phyloP scores from a whole-genome alignment of 2,329 filamentous ascomycete genomes.

The Chaetoscypha palmicola region DNA sequence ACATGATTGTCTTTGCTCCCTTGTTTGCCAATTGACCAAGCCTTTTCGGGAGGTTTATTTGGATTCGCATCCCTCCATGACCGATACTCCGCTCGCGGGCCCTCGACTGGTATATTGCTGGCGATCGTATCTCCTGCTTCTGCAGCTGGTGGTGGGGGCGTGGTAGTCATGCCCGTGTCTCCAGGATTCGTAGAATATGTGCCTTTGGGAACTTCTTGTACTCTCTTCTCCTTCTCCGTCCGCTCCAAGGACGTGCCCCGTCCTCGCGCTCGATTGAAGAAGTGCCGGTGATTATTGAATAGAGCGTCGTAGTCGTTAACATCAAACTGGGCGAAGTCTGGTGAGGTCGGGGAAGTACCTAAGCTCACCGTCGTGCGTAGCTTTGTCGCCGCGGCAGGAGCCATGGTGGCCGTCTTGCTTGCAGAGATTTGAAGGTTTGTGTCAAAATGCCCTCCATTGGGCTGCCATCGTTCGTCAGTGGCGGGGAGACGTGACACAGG shows the following conservation, averaged over 20 bases:
- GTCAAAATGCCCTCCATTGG: slow-evolving; percentile 16
- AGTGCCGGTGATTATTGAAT: slow-evolving; percentile 32
- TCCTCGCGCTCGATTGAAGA: slow-evolving; percentile 26
- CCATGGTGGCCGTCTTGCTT: slow-evolving; percentile 16
- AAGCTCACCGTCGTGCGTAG: slow-evolving; percentile 13
- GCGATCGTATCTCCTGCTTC: slow-evolving; percentile 19
- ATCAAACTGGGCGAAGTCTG: slow-evolving; percentile 17
- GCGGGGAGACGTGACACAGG: slow-evolving; percentile 3
- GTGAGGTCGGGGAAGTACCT: slow-evolving; percentile 14
- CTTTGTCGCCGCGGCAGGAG: slow-evolving; percentile 7
- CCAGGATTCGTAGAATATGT: slow-evolving; percentile 29
- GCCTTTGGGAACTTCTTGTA: slow-evolving; percentile 29
- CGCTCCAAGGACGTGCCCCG: slow-evolving; percentile 38
- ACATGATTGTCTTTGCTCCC: slow-evolving; percentile 47
- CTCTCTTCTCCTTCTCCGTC: slow-evolving; percentile 36
- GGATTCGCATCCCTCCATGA: slow-evolving; percentile 29
- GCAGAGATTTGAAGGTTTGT: slow-evolving; percentile 2
- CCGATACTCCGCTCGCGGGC: slow-evolving; percentile 28
- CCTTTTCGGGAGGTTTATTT: slow-evolving; percentile 42
- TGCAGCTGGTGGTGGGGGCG: slow-evolving; percentile 15
- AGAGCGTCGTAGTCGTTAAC: slow-evolving; percentile 33
- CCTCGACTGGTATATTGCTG: slow-evolving; percentile 26
- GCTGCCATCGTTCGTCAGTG: slow-evolving; percentile 7
- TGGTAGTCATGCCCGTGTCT: slow-evolving; percentile 30
- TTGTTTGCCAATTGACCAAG: slow-evolving; percentile 56